phyloP scores from a whole-genome alignment of 495 filamentous ascomycete species.

The Xylaria bambusicola region DNA sequence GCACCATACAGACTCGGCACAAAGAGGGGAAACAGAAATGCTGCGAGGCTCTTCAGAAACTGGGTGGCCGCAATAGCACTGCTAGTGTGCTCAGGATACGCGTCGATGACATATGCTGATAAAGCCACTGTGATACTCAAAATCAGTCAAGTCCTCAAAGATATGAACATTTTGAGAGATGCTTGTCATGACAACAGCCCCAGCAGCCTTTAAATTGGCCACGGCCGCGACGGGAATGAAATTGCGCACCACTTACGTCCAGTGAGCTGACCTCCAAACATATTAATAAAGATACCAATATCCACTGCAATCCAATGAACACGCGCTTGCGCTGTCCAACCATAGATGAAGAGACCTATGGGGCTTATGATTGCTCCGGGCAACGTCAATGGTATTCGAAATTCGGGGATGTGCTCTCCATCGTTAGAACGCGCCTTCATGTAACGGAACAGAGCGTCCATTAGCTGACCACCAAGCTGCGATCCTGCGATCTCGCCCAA shows the following conservation, averaged over 20 bases:
- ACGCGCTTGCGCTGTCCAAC: slow-evolving; percentile 35
- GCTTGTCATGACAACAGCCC: too few relatives aligned
- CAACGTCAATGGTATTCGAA: slow-evolving; percentile 31
- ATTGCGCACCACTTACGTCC: not conserved
- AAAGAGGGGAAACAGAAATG: slow-evolving; percentile 74
- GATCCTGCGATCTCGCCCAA: slow-evolving; percentile 53
- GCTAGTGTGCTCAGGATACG: slow-evolving; percentile 70
- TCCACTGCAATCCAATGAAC: slow-evolving; percentile 49
- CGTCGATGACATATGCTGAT: slow-evolving; percentile 65
- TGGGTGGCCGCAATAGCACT: slow-evolving; percentile 66
- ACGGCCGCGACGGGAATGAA: not conserved
- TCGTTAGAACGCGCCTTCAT: slow-evolving; percentile 4
- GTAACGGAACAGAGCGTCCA: slow-evolving; percentile 35
- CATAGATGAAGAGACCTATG: slow-evolving; percentile 41
- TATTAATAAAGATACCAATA: slow-evolving; percentile 23
- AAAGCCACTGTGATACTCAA: not conserved
- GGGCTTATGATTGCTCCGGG: slow-evolving; percentile 24
- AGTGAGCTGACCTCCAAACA: slow-evolving; percentile 12
- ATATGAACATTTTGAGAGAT: too few relatives aligned
- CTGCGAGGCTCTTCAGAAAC: slow-evolving; percentile 64
- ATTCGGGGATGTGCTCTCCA: slow-evolving; percentile 22
- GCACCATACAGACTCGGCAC: slow-evolving; percentile 61
- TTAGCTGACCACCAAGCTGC: slow-evolving; percentile 34
- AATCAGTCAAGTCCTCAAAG: too few relatives aligned
- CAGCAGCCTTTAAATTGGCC: too few relatives aligned